phyloP scores from a whole-genome alignment of 2,329 filamentous ascomycete species.

The Pochonia chlamydosporia region DNA sequence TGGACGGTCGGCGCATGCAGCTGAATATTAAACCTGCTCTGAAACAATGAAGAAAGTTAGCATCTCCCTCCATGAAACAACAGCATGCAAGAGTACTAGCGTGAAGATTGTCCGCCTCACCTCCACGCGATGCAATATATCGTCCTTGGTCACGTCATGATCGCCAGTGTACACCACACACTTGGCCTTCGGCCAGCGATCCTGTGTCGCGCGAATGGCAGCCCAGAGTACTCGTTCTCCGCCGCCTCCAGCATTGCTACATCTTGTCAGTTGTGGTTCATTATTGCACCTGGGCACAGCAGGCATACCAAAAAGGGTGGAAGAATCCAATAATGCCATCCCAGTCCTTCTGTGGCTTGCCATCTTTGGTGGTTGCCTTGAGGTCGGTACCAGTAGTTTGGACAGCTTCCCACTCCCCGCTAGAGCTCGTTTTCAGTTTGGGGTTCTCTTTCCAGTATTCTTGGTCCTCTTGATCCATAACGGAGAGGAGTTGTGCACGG shows the following conservation, averaged over 20 bases:
- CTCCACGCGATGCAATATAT: constrained; percentile 72
- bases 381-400: constrained; percentile 54
- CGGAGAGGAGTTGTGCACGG: constrained; percentile 49
- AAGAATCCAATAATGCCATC: constrained; percentile 90
- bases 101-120: constrained; percentile 31
- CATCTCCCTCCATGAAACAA: not conserved
- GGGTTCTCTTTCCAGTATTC: constrained; percentile 28
- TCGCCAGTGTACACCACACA: constrained; percentile 95
- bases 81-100: too few relatives aligned
- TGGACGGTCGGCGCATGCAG: constrained; percentile 76
- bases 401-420: constrained; percentile 68
- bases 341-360: constrained; percentile 55
- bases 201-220: constrained; percentile 84
- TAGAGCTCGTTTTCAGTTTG: constrained; percentile 30
- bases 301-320: constrained; percentile 83
- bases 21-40: constrained; percentile 87
- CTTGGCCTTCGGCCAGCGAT: constrained; percentile 79
- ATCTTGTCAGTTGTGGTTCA: constrained; percentile 5
- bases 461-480: constrained; percentile 41
- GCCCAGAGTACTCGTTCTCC: constrained; percentile 96
- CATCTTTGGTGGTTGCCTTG: constrained; percentile 22
- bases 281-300: not conserved
- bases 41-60: not conserved
- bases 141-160: constrained; percentile 75
- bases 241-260: constrained; percentile 87